These are phyloP conservation scores for Vishniacozyma victoriae DNA, from an alignment of 768 basidiomycete genomes.

Conservation along the genomic window DNA sequence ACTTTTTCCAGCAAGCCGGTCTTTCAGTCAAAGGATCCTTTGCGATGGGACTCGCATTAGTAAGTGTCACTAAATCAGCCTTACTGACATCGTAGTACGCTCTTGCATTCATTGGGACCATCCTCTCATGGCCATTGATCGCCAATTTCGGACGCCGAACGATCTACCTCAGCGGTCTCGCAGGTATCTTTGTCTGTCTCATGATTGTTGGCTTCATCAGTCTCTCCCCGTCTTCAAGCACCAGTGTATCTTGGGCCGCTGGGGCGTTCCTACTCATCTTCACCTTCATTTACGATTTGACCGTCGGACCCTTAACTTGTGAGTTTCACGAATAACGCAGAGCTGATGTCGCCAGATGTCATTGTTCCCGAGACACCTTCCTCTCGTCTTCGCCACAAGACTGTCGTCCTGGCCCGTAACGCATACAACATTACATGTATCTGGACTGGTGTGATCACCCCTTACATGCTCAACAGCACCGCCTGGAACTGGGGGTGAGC, in stretches of 20 bases:
- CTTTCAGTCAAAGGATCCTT: constrained; percentile 20
- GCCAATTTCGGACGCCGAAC: constrained; percentile 36
- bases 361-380: constrained; percentile 34
- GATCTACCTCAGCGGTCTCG: constrained; percentile 17
- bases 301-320: constrained; percentile 33
- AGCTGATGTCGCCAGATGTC: constrained; percentile 7
- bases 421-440: constrained; percentile 18
- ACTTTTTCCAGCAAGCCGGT: constrained; percentile 33
- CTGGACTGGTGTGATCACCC: constrained; percentile 21
- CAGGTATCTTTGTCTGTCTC: constrained; percentile 5
- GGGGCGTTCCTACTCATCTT: constrained; percentile 8
- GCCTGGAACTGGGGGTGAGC: constrained; percentile 19
- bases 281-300: constrained; percentile 22
- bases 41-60: constrained; percentile 18
- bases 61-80: not conserved
- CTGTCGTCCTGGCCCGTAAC: constrained; percentile 29
- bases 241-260: not conserved
- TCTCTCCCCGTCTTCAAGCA: not conserved
- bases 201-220: constrained; percentile 7
- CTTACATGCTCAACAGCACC: constrained; percentile 38
- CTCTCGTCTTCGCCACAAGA: constrained; percentile 37
- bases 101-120: constrained; percentile 30
- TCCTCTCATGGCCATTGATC: constrained; percentile 31
- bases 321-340: not conserved
- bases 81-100: constrained; percentile 5